Evolutionary conservation across 2,329 filamentous ascomycete genomes (phyloP), one percentile per base, ranked within the genome.

Genomic region (Ascochyta viciae-villosae): DNA sequence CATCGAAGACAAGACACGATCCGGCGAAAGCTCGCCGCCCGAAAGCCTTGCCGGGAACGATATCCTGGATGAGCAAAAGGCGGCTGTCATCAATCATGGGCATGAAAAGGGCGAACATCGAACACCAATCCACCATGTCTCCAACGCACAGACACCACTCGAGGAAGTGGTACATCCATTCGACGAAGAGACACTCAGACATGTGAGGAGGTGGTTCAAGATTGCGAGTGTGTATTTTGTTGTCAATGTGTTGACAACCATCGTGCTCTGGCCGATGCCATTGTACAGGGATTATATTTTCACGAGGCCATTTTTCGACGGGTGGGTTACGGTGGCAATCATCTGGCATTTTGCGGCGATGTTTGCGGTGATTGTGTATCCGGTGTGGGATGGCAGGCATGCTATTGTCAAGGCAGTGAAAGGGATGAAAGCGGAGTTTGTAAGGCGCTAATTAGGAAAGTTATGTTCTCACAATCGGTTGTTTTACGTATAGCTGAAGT

Each of bases 271-370:
- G 91, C 92, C 92, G 0, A 93, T 96, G 83, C 92, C 92, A 1
- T 86, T 96, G 85, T 96, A 93, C 68, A 92, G 91, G 16, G 84
- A 84, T 1, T 96, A 96, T 71, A 84, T 96, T 50, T 94, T 94
- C 76, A 87, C 83, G 72, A 88, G 89, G 78, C 80, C 80, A 9
- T 94, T 94, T 80, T 94, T 93, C 76, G 89, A 88, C 0, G 89
- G 89, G 39, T 92, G 89, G 89, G 85, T 92, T 9, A 81, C 85
- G 1, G 62, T 70, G 3, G 67, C 66, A 12, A 89, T 94, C 51
- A 81, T 92, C 41, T 93, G 90, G 90, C 82, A 93, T 57, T 91
- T 92, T 72, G 85, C 84, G 63, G 89, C 87, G 1, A 78, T 87
- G 4, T 79, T 88, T 51, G 89, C 86, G 9, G 91, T 96, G 0